Evolutionary conservation across 148 eudicot genomes (phyloP).

Genomic region (Amaranthus palmeri): DNA sequence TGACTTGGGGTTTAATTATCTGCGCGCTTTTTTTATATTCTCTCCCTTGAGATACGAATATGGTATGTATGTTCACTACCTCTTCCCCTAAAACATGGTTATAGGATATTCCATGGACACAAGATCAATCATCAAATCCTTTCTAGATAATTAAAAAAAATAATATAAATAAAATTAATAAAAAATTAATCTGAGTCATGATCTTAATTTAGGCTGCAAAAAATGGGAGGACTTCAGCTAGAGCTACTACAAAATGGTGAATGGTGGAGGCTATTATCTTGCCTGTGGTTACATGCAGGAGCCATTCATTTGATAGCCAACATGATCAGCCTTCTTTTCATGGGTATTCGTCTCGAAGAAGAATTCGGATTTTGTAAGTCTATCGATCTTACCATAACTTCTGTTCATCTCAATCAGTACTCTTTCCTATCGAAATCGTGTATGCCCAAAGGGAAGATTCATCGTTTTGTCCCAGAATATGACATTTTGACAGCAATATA

Average conservation of each 20-base stretch:
- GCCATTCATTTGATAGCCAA: conserved; percentile 39
- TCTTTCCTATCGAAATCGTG: too few species aligned
- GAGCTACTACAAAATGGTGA: conserved; percentile 36
- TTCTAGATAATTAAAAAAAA: too few species aligned
- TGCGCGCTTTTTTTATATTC: not conserved
- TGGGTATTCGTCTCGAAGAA: conserved; percentile 39
- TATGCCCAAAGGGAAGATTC: too few species aligned
- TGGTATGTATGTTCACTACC: too few species aligned
- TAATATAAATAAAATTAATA: too few species aligned
- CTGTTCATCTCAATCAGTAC: too few species aligned
- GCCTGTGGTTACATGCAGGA: conserved; percentile 50
- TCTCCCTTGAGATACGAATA: not conserved
- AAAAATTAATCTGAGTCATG: too few species aligned
- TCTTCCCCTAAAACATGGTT: too few species aligned
- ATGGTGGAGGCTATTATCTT: conserved; percentile 41
- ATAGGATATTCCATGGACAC: too few species aligned
- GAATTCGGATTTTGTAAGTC: conserved; percentile 46
- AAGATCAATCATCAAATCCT: too few species aligned
- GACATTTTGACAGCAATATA: not conserved
- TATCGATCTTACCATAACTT: not conserved
- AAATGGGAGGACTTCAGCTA: conserved; percentile 35
- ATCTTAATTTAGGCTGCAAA: conserved; percentile 30
- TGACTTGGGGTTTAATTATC: too few species aligned
- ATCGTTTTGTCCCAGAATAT: too few species aligned
- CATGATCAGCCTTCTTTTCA: conserved; percentile 45